Evolutionary conservation across 2,329 filamentous ascomycete genomes (phyloP), one percentile per base, ranked within the genome.

Genomic region (Penicillium sclerotiorum): DNA sequence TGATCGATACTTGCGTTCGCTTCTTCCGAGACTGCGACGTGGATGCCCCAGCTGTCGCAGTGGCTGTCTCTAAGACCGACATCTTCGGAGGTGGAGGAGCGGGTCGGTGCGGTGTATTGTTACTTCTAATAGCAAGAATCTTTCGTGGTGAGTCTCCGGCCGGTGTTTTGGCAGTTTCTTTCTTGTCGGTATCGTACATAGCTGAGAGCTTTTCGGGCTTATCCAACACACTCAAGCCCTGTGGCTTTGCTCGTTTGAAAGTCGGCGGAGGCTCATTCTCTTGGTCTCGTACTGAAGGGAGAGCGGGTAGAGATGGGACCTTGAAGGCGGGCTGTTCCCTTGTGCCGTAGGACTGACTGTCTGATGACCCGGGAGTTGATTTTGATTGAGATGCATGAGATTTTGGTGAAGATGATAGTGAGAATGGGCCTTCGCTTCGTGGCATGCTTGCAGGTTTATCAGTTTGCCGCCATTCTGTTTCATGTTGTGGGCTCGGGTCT

Each of bases 31-130:
- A 78, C 64, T 92, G 88, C 4, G 84, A 81, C 3, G 90, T 86
- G 4, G 88, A 85, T 21, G 90, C 89, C 12, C 92, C 92, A 4
- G 88, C 90, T 9, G 86, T 86, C 1, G 88, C 84, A 1, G 93
- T 96, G 2, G 91, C 93, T 3, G 92, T 87, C 59, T 97, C 91
- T n/a, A 96, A 76, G 7, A 96, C 88, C 1, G 89, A 94, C 93
- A 97, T 97, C 71, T 96, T 97, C 1, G 94, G 93, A 7, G 91
- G 91, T 2, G 93, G 93, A 15, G 78, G 87, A 2, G 90, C 90
- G 18, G 88, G 81, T 59, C 91, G 80, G 62, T 84, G 88, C 9
- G 91, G 91, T 4, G 90, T 96, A 62, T 87, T 87, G 50, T 77
- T 80, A 61, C 79, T 84, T 53, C 81, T 75, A 6, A 73, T 69